Conservation (phyloP, 225 moss, liverwort and hornwort species). For the Lunularia cruciata region DNA sequence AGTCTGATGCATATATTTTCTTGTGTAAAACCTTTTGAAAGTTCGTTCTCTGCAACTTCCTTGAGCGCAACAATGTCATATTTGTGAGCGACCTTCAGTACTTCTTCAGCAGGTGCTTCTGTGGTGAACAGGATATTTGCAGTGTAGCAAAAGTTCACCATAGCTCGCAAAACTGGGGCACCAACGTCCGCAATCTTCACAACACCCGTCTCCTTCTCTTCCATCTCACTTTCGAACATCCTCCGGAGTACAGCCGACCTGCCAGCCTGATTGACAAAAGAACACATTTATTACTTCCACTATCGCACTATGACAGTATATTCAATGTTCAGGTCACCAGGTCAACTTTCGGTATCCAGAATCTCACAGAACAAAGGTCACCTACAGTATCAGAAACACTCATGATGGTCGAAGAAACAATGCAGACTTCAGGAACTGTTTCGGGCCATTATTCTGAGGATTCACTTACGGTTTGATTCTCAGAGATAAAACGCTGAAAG, state of each 20-base stretch:
- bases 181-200: conserved; percentile 38
- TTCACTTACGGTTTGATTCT: no score
- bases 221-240: conserved; percentile 41
- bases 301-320: no score
- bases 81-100: conserved; percentile 38
- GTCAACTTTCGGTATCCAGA: no score
- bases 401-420: no score
- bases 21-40: conserved; percentile 4
- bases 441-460: no score
- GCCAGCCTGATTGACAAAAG: conserved; percentile 31
- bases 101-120: conserved; percentile 31
- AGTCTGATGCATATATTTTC: conserved; percentile 11
- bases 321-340: no score
- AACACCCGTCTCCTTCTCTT: conserved; percentile 34
- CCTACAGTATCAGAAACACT: no score
- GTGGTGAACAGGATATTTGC: conserved; percentile 30
- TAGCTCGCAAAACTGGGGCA: conserved; percentile 37
- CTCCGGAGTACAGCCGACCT: conserved; percentile 37
- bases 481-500: no score
- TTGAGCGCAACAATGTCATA: conserved; percentile 42
- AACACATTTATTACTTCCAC: no score
- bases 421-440: no score
- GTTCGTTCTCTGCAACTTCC: conserved; percentile 14
- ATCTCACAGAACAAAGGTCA: no score
- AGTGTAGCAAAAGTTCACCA: conserved; percentile 47